Evolutionary conservation across 176 grass and related monocot species (phyloP), one percentile per base, ranked within the genome.

Genomic region (Bothriochloa decipiens): DNA sequence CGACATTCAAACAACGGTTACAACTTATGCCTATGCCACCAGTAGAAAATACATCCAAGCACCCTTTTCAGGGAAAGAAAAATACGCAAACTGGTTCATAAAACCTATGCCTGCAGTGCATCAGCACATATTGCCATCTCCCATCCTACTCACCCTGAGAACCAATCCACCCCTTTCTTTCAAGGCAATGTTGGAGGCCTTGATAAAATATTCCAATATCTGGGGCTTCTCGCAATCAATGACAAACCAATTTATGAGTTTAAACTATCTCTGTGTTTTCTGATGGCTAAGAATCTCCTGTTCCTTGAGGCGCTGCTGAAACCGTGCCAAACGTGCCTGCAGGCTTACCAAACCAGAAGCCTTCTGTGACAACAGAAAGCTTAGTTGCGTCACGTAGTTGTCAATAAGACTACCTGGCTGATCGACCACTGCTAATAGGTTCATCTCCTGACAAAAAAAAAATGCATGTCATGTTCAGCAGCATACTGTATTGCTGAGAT

Each of bases 281-380:
- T 96, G 93, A 74, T 90, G 94, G 85, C 87, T 90, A 20, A 99
- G 93, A 79, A 99, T 92, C 91, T 99, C 96, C 77, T 99, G 93
- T 40, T 99, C 96, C 88, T 99, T 99, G 3, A 99, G 93, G 67
- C 89, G 91, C 52, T 99, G 96, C 37, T 99, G 96, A 83, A 99
- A 99, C 35, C 96, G 79, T 13, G 96, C 91, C 40, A 99, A 76
- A 10, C 93, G 91, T 42, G 93, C 96, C 80, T 96, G 96, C 26
- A 99, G 93, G 77, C 96, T 96, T 71, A 99, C 93, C 70, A 99
- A 86, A 27, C 96, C 96, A 26, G 96, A 87, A 37, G 91, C 93
- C 89, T 99, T 99, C 50, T 93, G 93, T 53, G 96, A 99, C 55
- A 99, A 77, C 66, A 99, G 89, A 81, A 99, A 99, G 32, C 86